Evolutionary conservation across 805 yeast genomes (phyloP).

Genomic region (Komagataella ulmi): DNA sequence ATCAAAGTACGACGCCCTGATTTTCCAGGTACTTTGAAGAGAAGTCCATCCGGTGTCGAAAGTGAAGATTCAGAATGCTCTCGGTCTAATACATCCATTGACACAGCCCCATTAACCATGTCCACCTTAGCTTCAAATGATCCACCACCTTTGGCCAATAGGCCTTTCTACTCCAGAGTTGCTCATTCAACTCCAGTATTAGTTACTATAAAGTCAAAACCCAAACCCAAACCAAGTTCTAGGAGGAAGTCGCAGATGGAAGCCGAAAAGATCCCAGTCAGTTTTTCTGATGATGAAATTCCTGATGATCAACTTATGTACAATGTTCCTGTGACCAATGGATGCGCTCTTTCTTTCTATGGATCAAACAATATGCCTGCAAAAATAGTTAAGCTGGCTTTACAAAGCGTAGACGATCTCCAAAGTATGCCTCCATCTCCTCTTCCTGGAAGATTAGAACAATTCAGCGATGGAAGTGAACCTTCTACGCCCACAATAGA

Average conservation of each 20-base stretch:
- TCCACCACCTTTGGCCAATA: neutral
- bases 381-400: slow-evolving; percentile 3
- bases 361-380: slow-evolving; percentile 1
- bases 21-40: neutral
- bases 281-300: slow-evolving; percentile 20
- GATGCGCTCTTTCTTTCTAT: slow-evolving; percentile 17
- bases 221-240: neutral
- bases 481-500: neutral
- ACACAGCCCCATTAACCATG: neutral
- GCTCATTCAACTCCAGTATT: neutral
- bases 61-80: neutral
- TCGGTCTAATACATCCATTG: neutral
- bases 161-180: neutral
- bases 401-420: slow-evolving; percentile 3
- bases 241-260: neutral
- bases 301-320: slow-evolving; percentile 28
- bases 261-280: neutral
- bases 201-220: neutral
- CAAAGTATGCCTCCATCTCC: slow-evolving; percentile 31
- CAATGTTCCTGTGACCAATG: slow-evolving; percentile 38
- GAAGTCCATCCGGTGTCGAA: neutral
- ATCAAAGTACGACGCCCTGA: neutral
- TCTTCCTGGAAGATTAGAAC: slow-evolving; percentile 16
- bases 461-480: neutral
- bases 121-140: neutral